Base-by-base conservation (phyloP, 345 rosid genomes). In the Chamaenerion angustifolium region DNA sequence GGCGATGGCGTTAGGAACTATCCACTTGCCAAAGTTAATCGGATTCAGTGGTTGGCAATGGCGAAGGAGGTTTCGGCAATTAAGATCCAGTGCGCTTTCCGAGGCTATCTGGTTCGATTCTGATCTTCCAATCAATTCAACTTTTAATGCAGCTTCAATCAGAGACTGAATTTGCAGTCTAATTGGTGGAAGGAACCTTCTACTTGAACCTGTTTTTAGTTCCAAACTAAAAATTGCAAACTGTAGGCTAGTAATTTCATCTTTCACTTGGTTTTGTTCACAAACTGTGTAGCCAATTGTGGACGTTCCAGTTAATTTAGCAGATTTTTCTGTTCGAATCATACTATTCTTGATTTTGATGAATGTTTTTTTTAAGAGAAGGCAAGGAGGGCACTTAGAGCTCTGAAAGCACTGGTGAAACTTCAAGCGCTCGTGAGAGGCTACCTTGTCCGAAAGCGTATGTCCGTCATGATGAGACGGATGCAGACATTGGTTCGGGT, bases 351-450 rank as follows among this genome's bases (percentile, higher is more conserved):
- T 31, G 37, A 31, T 31, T 5, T 31, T 31, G 37, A 31, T 31
- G 37, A 31, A 31, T 5, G 3, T 21, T 31, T 31, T 31, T 31
- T 31, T 31, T 8, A 31, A 31, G 8, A 55, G n/a, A 52, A 85
- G 95, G 97, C 95, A 21, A 79, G 88, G 71, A 82, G 94, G 68
- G 94, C 98, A 3, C 64, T 90, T 48, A 75, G 83, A 51, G 96
- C 96, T 21, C 63, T 93, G 56, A 93, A 77, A 71, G 86, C 88
- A 10, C 62, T 93, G 68, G 99, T 93, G 68, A 82, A 81, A 77
- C 95, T 93, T 57, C 95, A 93, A 66, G 98, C 98, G 9, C 56
- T 88, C 54, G 95, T 79, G 46, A 84, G 94, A 57, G 96, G 98
- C 10, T 79, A 92, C 67, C 78, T 92, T 50, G 84, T 82, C 64